Evolutionary conservation across 129 eudicot species (phyloP), one percentile per base, ranked within the genome.

Genomic region (Ambrosia artemisiifolia): DNA sequence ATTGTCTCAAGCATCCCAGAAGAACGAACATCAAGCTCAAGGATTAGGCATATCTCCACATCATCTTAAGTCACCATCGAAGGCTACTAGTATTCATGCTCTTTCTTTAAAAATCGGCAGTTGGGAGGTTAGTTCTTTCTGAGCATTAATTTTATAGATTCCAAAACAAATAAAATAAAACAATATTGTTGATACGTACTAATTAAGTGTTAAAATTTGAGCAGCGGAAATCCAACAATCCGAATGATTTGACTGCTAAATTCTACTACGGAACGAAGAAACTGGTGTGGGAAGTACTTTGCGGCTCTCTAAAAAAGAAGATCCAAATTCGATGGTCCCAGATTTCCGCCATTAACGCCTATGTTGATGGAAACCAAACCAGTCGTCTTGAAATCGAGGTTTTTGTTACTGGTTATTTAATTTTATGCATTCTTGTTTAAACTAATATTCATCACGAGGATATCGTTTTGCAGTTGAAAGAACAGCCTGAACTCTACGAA

Each of bases 241-340:
- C 78, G 57, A 89, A 89, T 13, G 87, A 85, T 66, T 51, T 91
- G 56, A 70, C 72, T 3, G 97, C 82, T 0, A 91, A 91, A 48
- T 66, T 85, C 24, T 91, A 91, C 71, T 91, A 61, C 36, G 81
- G 77, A 0, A 87, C 83, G 55, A 79, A 74, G 69, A 87, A 87
- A 63, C 32, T 87, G 16, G 95, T 91, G 13, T 91, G 97, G 97
- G 97, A 91, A 72, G 51, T 83, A 50, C 63, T 91, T 12, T 76
- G 54, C 30, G 95, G 95, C 9, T 47, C 74, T 4, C 20, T 91
- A 30, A 91, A 91, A 83, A 87, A 72, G 14, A 91, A 91, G 81
- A 83, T 91, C 24, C 95, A 91, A 57, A 55, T 91, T 11, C 83
- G 65, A 44, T 91, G 97, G 97, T 48, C 79, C 1, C 67, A 83